Evolutionary conservation across 805 yeast genomes (phyloP), one percentile per base, ranked within the genome.

Genomic region (Starmerella bombicola): DNA sequence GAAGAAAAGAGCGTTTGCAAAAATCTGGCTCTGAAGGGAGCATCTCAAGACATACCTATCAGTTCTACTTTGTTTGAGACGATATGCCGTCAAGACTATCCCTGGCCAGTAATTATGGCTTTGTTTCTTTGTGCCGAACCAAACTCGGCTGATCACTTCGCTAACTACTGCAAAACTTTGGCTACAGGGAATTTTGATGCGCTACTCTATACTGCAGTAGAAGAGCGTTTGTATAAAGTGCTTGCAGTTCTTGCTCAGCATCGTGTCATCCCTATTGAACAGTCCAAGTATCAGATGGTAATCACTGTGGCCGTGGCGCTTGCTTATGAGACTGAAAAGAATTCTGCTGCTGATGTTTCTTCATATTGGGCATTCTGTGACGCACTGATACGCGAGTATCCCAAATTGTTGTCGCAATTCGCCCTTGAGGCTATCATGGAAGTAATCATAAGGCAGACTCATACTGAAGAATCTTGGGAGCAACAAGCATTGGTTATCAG

Each of bases 401-500:
- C 70, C 0, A 74, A 81, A 78, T 48, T 71, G 1, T 66, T 82
- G 36, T 63, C 73, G 3, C 95, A 83, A 55, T 79, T 78, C 53
- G 56, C 73, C 0, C 60, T 77, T 16, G 95, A 83, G 56, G 52
- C 69, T 25, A 55, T 73, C 0, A 49, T 80, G 10, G 60, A 69
- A 3, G 46, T 69, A 15, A 48, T 68, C 3, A 53, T 66, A 3
- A 53, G 9, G 24, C 2, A 23, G n/a, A 37, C 28, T 19, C 17
- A 5, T 2, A 21, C 20, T 15, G 5, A 8, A 9, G 17, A 3
- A 16, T 5, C 16, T 15, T 44, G 45, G 42, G 34, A 20, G 12
- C 21, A 9, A 19, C 10, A 25, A 3, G 35, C 19, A 8, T 71
- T 70, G 40, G 60, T 74, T 0, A 50, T 80, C 20, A 76, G 94